A percentile compares a stretch with the other conserved stretches of the same genome.
Conservation (phyloP, 23 red algal species). For the Gracilariopsis chorda region DNA sequence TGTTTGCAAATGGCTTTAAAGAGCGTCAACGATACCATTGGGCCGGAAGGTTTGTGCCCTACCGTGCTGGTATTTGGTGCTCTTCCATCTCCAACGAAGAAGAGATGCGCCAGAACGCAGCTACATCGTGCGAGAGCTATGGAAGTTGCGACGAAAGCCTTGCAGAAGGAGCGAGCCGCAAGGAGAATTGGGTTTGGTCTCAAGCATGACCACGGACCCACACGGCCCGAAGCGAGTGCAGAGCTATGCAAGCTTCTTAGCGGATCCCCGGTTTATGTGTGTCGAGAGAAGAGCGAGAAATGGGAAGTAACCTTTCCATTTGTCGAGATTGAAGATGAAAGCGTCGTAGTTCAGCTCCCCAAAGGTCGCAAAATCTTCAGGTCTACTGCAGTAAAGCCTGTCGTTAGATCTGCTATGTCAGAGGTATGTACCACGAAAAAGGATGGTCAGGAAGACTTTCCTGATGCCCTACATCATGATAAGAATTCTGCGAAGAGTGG, state of each 20-base stretch:
- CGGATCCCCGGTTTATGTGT: neutral
- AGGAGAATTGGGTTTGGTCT: neutral
- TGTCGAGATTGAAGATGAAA: neutral
- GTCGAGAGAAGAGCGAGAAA: neutral
- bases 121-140: neutral
- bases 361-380: neutral
- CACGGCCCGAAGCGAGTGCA: neutral
- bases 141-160: neutral
- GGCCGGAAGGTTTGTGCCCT: conserved; percentile 11
- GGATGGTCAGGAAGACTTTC: neutral
- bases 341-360: neutral
- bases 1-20: neutral
- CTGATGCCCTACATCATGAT: neutral
- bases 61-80: neutral
- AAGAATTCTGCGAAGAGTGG: neutral
- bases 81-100: neutral
- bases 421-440: neutral
- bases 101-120: neutral
- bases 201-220: neutral
- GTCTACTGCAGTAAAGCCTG: neutral
- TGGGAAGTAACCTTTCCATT: neutral
- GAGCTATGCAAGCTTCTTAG: neutral
- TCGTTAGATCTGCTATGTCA: neutral
- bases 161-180: neutral
- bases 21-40: neutral